These are phyloP conservation scores for Talaromyces liani DNA, from an alignment of 495 filamentous ascomycete genomes.

Conservation along the genomic window DNA sequence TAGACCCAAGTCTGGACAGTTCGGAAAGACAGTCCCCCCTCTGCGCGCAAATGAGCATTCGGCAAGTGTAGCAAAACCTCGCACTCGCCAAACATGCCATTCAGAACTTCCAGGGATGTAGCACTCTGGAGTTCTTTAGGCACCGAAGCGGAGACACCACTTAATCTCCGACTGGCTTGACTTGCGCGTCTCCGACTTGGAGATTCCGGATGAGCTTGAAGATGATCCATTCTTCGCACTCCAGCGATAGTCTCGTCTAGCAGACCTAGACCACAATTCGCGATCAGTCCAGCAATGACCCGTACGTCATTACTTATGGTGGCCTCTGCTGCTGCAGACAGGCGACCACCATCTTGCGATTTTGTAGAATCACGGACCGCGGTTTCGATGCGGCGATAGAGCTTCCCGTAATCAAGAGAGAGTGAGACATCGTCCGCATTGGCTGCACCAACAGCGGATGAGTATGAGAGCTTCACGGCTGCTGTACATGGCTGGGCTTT, in stretches of 20 bases:
- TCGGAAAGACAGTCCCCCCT: constrained; percentile 34
- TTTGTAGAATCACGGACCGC: constrained; percentile 28
- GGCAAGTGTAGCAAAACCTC: constrained; percentile 35
- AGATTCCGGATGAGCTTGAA: constrained; percentile 19
- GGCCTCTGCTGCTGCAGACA: constrained; percentile 20
- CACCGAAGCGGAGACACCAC: constrained; percentile 16
- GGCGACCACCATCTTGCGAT: neutral
- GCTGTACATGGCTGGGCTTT: constrained; percentile 40
- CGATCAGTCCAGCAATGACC: constrained; percentile 30
- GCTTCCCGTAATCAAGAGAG: constrained; percentile 41
- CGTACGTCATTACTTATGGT: constrained; percentile 29
- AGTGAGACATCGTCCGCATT: constrained; percentile 38
- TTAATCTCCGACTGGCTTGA: constrained; percentile 15
- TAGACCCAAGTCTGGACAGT: constrained; percentile 34
- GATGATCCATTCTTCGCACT: constrained; percentile 32
- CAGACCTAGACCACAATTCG: constrained; percentile 29
- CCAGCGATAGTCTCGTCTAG: constrained; percentile 37
- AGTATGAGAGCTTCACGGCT: constrained; percentile 36
- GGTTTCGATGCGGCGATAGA: constrained; percentile 36
- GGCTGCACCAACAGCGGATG: constrained; percentile 34
- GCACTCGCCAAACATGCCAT: constrained; percentile 28
- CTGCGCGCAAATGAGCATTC: constrained; percentile 35
- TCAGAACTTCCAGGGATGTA: constrained; percentile 17
- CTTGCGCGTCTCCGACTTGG: constrained; percentile 9
- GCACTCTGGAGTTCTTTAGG: neutral